A percentile compares a stretch with the other conserved stretches of the same genome.
These are phyloP conservation scores for Aspergillus nanangensis DNA, from an alignment of 495 filamentous ascomycete genomes.

Conservation along the genomic window DNA sequence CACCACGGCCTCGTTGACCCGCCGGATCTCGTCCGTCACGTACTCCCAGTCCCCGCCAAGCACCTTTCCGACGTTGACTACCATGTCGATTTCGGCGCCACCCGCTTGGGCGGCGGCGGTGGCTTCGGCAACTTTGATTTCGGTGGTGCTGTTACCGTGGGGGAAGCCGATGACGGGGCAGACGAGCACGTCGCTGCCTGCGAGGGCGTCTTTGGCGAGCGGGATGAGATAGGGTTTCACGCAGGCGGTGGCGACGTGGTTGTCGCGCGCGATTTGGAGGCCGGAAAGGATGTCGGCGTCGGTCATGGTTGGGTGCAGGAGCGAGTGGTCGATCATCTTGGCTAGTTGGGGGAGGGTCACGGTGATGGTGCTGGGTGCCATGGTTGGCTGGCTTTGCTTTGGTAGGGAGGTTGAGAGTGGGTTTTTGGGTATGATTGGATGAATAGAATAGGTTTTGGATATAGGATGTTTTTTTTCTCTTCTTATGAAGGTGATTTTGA, in stretches of 20 bases:
- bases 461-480: too few species aligned
- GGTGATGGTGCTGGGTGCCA: constrained; percentile 35
- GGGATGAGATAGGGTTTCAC: constrained; percentile 51
- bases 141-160: constrained; percentile 50
- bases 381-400: too few species aligned
- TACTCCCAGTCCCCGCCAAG: constrained; percentile 53
- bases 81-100: constrained; percentile 54
- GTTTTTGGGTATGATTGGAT: too few species aligned
- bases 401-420: too few species aligned
- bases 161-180: constrained; percentile 58
- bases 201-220: constrained; percentile 41
- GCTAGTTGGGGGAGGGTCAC: constrained; percentile 49
- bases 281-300: constrained; percentile 48
- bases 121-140: constrained; percentile 50
- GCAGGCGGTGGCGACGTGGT: constrained; percentile 52
- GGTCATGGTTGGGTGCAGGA: constrained; percentile 58
- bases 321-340: constrained; percentile 57
- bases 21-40: constrained; percentile 43
- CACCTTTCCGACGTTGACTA: constrained; percentile 54
- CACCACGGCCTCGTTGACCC: constrained; percentile 43
- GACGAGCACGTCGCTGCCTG: constrained; percentile 41
- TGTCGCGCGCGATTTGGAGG: constrained; percentile 38
- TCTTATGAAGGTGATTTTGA: too few species aligned
- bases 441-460: too few species aligned
- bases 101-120: constrained; percentile 41